Base-by-base conservation (phyloP, 2,329 filamentous ascomycete species). In the Pochonia chlamydosporia region DNA sequence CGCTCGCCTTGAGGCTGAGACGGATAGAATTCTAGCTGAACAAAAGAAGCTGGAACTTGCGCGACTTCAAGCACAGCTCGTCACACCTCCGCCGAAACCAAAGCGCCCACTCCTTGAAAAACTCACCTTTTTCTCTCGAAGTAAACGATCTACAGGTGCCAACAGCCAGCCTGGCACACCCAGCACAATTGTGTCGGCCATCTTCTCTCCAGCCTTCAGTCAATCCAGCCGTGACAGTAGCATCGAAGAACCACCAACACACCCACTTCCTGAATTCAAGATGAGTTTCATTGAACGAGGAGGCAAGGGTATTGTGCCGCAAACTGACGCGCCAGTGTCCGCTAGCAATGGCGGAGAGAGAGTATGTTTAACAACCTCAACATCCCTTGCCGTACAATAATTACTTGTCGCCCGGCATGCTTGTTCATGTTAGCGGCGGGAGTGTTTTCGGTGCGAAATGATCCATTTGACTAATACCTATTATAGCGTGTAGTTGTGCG, bases 301-400 rank as follows among this genome's bases (percentile, higher is more conserved):
- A 23, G 72, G 70, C 11, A 69, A 62, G 53, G 72, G 72, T 48
- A 68, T 73, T 48, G 68, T 73, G 5, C 70, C 72, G 33, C 71
- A 73, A 44, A 83, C 76, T 37, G 89, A 95, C 70, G 87, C 87
- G 20, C 90, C 90, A 1, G 73, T 84, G 9, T 90, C 89, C 46
- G 88, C 88, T 13, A 84, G 86, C 49, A 95, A 95, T 67, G 80
- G 85, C 51, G 85, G 84, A 40, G 87, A 91, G 60, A 76, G 89
- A 56, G 84, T 87, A 67, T 74, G 81, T 71, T 20, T 20, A 9
- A 20, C 13, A 31, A 26, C 16, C 21, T 18, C 13, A 18, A 2
- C 13, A 40, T n/a, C 9, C 20, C 14, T 31, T 16, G 35, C 20
- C 31, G 21, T 43, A 23, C 13, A 30, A 5, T 16, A 18, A 28